Conservation (phyloP, 805 yeast genomes). For the Myxozyma nipponensis region DNA sequence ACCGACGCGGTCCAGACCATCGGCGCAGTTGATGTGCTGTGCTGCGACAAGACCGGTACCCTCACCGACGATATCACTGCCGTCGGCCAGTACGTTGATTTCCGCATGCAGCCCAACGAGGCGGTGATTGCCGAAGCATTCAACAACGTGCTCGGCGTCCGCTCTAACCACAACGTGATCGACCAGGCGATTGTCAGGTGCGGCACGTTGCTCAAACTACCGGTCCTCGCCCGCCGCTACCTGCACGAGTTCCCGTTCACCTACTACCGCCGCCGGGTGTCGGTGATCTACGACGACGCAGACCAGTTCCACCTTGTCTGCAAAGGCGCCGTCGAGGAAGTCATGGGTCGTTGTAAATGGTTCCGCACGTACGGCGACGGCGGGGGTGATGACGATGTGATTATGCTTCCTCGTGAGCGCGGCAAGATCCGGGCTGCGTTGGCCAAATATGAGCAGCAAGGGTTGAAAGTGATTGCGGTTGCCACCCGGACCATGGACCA, state of each 20-base stretch:
- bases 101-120: slow-evolving; percentile 8
- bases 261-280: slow-evolving; percentile 26
- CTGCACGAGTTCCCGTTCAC: slow-evolving; percentile 26
- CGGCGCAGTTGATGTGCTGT: slow-evolving; percentile 54
- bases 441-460: slow-evolving; percentile 17
- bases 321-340: slow-evolving; percentile 28
- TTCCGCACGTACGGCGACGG: slow-evolving; percentile 14
- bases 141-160: not conserved
- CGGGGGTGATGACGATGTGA: slow-evolving; percentile 5
- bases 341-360: slow-evolving; percentile 14
- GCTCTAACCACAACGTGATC: too few species aligned
- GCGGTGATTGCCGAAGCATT: slow-evolving; percentile 19
- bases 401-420: slow-evolving; percentile 2
- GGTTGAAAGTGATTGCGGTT: slow-evolving; percentile 26
- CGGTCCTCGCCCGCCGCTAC: slow-evolving; percentile 20
- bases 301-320: slow-evolving; percentile 17
- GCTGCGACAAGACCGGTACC: slow-evolving; percentile 51
- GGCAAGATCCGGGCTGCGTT: slow-evolving; percentile 9
- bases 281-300: slow-evolving; percentile 13
- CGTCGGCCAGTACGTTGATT: slow-evolving; percentile 19
- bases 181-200: too few species aligned
- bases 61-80: slow-evolving; percentile 39
- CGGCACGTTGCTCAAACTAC: slow-evolving; percentile 8
- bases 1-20: slow-evolving; percentile 42
- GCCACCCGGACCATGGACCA: slow-evolving; percentile 12